These are phyloP conservation scores for Amanita rimosa DNA, from an alignment of 768 basidiomycete genomes.

Conservation along the genomic window DNA sequence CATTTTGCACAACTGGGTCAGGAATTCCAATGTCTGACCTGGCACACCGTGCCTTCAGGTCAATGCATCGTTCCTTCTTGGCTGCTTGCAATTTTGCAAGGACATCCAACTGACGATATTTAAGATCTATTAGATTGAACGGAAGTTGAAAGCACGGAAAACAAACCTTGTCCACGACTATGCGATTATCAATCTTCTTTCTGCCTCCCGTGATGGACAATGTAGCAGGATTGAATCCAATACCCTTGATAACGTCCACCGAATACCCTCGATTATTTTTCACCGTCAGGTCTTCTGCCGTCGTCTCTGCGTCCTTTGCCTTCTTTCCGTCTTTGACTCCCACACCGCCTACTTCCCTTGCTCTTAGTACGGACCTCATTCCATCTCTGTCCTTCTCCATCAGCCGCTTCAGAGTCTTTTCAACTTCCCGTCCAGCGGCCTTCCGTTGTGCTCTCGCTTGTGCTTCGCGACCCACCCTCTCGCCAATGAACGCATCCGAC, in stretches of 20 bases:
- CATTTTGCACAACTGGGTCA: constrained; percentile 9
- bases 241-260: constrained; percentile 50
- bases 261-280: constrained; percentile 30
- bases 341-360: constrained; percentile 31
- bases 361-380: constrained; percentile 50
- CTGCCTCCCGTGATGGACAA: constrained; percentile 31
- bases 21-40: constrained; percentile 46
- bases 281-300: constrained; percentile 9
- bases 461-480: constrained; percentile 70
- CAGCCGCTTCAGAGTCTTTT: constrained; percentile 47
- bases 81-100: constrained; percentile 40
- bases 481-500: constrained; percentile 42
- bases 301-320: constrained; percentile 10
- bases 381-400: constrained; percentile 58
- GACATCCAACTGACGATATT: constrained; percentile 37
- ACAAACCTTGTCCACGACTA: constrained; percentile 46
- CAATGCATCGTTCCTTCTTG: constrained; percentile 33
- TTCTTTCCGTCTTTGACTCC: constrained; percentile 13
- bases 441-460: constrained; percentile 67
- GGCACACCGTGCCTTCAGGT: constrained; percentile 49
- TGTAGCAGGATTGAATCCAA: constrained; percentile 72
- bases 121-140: not conserved
- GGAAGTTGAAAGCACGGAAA: not conserved
- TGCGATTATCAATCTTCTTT: constrained; percentile 23
- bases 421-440: constrained; percentile 44